Conservation (phyloP, 305 asterid genomes). For the Fraxinus albicans region DNA sequence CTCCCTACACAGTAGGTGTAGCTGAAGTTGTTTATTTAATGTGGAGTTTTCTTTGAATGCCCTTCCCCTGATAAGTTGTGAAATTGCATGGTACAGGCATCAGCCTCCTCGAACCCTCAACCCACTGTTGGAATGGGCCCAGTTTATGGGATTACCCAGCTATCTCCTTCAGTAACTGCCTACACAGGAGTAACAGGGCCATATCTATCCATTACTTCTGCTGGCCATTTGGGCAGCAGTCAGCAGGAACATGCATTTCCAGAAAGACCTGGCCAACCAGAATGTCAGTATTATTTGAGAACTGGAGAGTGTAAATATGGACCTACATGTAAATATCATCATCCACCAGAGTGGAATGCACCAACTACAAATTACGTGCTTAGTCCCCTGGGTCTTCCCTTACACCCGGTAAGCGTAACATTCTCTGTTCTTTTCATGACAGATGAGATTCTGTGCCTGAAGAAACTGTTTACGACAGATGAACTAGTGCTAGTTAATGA, state of each 20-base stretch:
- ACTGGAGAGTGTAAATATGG: conserved; percentile 90
- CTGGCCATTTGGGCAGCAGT: conserved; percentile 60
- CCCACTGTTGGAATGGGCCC: conserved; percentile 56
- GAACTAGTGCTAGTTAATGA: neutral
- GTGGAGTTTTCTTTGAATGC: neutral
- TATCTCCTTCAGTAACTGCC: conserved; percentile 79
- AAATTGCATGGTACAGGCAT: conserved; percentile 46
- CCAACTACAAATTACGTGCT: conserved; percentile 48
- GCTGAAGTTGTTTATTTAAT: conserved; percentile 23
- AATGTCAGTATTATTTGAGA: conserved; percentile 77
- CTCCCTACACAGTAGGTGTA: conserved; percentile 68
- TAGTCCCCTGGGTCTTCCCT: conserved; percentile 80
- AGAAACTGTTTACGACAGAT: neutral
- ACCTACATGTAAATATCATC: conserved; percentile 82
- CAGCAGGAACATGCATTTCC: conserved; percentile 64
- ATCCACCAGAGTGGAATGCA: conserved; percentile 70
- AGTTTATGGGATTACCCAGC: conserved; percentile 59
- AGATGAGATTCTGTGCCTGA: neutral
- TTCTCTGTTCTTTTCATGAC: neutral
- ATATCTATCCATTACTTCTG: conserved; percentile 50
- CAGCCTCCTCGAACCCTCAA: conserved; percentile 57
- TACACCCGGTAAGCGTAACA: conserved; percentile 64
- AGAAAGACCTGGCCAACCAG: conserved; percentile 86
- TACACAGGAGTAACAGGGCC: conserved; percentile 45
- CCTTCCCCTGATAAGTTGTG: conserved; percentile 19